phyloP scores from a whole-genome alignment of 192 early-diverging fungal genomes.

The Entomortierella parvispora region DNA sequence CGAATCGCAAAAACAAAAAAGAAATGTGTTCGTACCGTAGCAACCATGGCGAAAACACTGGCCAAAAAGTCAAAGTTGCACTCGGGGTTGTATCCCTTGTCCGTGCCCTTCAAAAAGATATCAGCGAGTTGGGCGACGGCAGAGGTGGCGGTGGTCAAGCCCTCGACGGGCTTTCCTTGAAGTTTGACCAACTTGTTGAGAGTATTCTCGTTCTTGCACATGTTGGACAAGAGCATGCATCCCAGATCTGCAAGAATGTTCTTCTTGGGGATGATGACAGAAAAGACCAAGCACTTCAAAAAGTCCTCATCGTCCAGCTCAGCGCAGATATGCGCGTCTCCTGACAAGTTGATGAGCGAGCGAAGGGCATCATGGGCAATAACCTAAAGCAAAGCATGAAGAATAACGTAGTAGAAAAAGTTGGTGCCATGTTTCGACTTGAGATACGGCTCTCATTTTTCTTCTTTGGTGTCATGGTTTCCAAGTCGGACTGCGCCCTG shows the following conservation, averaged over 20 bases:
- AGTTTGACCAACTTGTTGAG: constrained; percentile 64
- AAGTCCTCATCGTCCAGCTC: constrained; percentile 78
- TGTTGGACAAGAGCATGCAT: constrained; percentile 93
- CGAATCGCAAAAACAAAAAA: not conserved
- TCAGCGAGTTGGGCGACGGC: constrained; percentile 90
- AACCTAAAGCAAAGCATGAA: constrained; percentile 52
- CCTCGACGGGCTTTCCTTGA: constrained; percentile 41
- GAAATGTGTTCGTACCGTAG: constrained; percentile 52
- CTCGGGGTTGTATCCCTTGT: constrained; percentile 79
- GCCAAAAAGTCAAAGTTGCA: constrained; percentile 88
- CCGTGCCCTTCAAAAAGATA: constrained; percentile 86
- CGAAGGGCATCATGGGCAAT: constrained; percentile 86
- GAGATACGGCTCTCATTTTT: not conserved
- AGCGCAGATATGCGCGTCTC: constrained; percentile 66
- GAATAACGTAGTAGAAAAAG: not conserved
- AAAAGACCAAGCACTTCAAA: constrained; percentile 71
- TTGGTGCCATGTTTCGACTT: not conserved
- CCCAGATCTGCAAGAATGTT: constrained; percentile 81
- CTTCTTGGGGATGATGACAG: constrained; percentile 65
- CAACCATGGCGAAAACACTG: constrained; percentile 92
- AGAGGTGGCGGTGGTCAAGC: constrained; percentile 54
- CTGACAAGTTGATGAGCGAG: constrained; percentile 87
- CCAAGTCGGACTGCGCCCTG: constrained; percentile 3
- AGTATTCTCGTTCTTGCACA: constrained; percentile 77
- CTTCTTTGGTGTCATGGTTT: too few species aligned